A percentile compares a stretch with the other conserved stretches of the same genome.
Evolutionary conservation across 148 eudicot species (phyloP).

Genomic region (Hydrangea macrophylla): DNA sequence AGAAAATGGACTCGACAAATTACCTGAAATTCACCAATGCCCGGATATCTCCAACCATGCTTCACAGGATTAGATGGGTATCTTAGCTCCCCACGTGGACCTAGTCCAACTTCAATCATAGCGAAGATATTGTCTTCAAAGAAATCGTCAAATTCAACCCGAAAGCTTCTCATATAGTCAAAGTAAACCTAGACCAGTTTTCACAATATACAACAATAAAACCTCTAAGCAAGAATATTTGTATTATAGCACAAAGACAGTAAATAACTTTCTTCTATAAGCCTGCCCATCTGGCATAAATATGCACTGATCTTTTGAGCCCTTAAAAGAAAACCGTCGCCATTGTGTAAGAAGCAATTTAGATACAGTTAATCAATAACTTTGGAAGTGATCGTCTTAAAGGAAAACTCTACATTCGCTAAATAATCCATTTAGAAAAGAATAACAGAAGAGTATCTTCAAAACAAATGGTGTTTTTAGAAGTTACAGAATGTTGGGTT

Average conservation of each 20-base stretch:
- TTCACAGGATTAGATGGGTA: constrained; percentile 84
- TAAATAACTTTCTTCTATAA: not conserved
- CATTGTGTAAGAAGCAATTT: not conserved
- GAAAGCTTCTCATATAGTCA: constrained; percentile 97
- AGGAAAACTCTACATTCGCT: not conserved
- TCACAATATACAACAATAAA: not conserved
- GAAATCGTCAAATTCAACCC: constrained; percentile 69
- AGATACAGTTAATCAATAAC: not conserved
- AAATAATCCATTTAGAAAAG: not conserved
- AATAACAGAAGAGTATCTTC: not conserved
- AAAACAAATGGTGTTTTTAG: not conserved
- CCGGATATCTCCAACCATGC: constrained; percentile 99
- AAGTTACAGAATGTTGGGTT: not conserved
- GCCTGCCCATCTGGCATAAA: not conserved
- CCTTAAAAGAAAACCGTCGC: not conserved
- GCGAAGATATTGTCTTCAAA: constrained; percentile 73
- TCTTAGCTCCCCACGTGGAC: constrained; percentile 92
- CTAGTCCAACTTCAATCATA: constrained; percentile 83
- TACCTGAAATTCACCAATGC: constrained; percentile 97
- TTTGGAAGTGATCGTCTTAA: constrained; percentile 4
- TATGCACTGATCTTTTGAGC: not conserved
- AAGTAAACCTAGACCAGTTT: constrained; percentile 71
- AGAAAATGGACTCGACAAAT: constrained; percentile 10
- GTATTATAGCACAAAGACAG: not conserved
- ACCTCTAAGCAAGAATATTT: not conserved